Base-by-base conservation (phyloP, 2,329 filamentous ascomycete species). In the Lanzia echinophila region DNA sequence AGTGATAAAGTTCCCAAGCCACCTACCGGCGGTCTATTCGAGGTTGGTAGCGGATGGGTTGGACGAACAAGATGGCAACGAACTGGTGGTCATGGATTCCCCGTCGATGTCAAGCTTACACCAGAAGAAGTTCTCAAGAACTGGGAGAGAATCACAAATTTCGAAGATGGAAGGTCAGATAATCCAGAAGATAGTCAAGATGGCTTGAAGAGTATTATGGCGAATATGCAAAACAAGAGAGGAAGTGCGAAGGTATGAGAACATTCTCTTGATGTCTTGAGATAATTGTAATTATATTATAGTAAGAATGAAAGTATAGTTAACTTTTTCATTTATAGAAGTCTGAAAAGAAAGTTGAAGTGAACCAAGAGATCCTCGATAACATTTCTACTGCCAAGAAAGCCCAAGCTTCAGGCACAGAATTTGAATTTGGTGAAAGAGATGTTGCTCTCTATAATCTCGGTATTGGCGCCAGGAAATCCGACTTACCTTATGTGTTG, bases 391-490 rank as follows among this genome's bases (percentile, higher is more conserved):
- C 80, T 63, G 87, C 88, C 32, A 85, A 91, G 74, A 81, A 83
- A 65, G 78, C 84, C 46, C 80, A 90, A 69, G 77, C 79, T 6
- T 75, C 86, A 36, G 86, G 87, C 50, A 89, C 88, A 53, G 81
- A 87, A 65, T 97, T 88, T 74, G 79, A 78, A 59, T 97, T 90
- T 68, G 83, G 86, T 60, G 91, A 97, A 68, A 85, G 84, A 64
- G 94, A 99, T 70, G 79, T 87, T 48, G 94, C 95, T 65, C 86
- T 99, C 47, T 99, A 99, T 80, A 97, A 96, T 74, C 79, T 99
- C 41, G 92, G 92, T 56, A 73, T 99, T 57, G 94, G 94, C 55
- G 91, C 92, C 61, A 96, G 95, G 78, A 84, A 88, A 62, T 90
- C 82, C 31, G 90, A 99, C 58, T 80, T 99, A 38, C 82, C 85